Evolutionary conservation across 1,284 basidiomycete species (phyloP), one percentile per base, ranked within the genome.

Genomic region (Erythrobasidium hasegawianum): DNA sequence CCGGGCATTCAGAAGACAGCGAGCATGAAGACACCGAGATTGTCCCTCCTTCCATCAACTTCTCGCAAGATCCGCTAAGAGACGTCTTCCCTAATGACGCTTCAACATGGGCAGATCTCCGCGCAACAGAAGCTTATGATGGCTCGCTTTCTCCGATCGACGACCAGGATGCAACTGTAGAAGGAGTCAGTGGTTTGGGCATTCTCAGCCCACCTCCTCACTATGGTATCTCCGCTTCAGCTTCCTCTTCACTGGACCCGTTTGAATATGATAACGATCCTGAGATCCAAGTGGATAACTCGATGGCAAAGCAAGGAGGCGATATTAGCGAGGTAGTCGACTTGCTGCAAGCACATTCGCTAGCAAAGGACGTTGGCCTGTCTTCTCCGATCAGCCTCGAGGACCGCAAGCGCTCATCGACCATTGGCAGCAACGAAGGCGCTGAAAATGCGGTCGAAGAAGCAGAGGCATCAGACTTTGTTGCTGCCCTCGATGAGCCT

Each of bases 301-400:
- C 14, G 4, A 47, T 47, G 43, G 70, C 64, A 0, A 61, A 62
- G 11, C 68, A 59, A 2, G 67, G 68, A 29, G 60, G 72, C 65
- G 72, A 73, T 43, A 40, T 73, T 9, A 67, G 57, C 38, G 71
- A 73, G 14, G 68, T 73, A 14, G 43, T 59, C 11, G 61, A 56
- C 20, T 27, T 73, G 47, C 69, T 73, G 3, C 49, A 65, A 16
- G 67, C 70, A 2, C 49, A 54, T 57, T 2, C 59, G 54, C 16
- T 38, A 16, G 57, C 58, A 24, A 18, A 24, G 22, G 18, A 57
- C 22, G 43, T 59, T 20, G 57, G 66, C 26, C 70, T 73, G 18
- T 71, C 72, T 0, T 73, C 72, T 9, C 72, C 72, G 2, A 73
- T 73, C 20, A 69, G 70, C 13, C 71, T 73, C 38, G 65, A 43